Conservation (phyloP, 768 basidiomycete genomes). For the Mycena vitilis region DNA sequence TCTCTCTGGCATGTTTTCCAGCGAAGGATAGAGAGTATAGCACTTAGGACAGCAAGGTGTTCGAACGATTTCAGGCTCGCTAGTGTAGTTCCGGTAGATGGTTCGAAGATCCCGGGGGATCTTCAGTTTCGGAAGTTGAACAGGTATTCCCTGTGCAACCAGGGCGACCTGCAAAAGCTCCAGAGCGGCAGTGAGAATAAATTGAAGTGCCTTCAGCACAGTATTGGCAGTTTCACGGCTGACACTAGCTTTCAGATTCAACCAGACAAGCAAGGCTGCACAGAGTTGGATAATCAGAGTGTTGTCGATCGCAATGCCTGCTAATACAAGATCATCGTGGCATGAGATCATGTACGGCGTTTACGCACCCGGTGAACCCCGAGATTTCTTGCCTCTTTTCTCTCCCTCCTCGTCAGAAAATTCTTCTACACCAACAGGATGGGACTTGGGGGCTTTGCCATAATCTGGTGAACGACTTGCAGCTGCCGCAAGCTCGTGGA, state of each 20-base stretch:
- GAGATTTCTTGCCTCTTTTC: not conserved
- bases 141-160: slow-evolving; percentile 20
- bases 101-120: slow-evolving; percentile 33
- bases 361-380: slow-evolving; percentile 13
- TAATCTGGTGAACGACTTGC: slow-evolving; percentile 11
- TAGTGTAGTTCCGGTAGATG: slow-evolving; percentile 5
- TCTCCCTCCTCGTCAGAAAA: slow-evolving; percentile 1
- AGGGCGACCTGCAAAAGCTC: slow-evolving; percentile 18
- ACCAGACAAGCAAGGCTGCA: slow-evolving; percentile 29
- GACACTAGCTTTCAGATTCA: slow-evolving; percentile 28
- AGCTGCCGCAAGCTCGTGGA: slow-evolving; percentile 11
- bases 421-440: too few relatives aligned
- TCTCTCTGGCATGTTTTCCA: slow-evolving; percentile 21
- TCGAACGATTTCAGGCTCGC: slow-evolving; percentile 22
- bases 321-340: not conserved
- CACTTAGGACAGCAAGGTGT: slow-evolving; percentile 32
- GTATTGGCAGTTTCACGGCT: slow-evolving; percentile 27
- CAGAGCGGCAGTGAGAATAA: slow-evolving; percentile 23
- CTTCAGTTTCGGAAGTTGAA: slow-evolving; percentile 18
- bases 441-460: not conserved
- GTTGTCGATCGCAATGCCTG: slow-evolving; percentile 10
- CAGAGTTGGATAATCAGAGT: slow-evolving; percentile 24
- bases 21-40: slow-evolving; percentile 23
- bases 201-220: slow-evolving; percentile 27
- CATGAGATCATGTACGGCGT: not conserved